Base-by-base conservation (phyloP, 345 rosid species). In the Gossypium ekmanianum region DNA sequence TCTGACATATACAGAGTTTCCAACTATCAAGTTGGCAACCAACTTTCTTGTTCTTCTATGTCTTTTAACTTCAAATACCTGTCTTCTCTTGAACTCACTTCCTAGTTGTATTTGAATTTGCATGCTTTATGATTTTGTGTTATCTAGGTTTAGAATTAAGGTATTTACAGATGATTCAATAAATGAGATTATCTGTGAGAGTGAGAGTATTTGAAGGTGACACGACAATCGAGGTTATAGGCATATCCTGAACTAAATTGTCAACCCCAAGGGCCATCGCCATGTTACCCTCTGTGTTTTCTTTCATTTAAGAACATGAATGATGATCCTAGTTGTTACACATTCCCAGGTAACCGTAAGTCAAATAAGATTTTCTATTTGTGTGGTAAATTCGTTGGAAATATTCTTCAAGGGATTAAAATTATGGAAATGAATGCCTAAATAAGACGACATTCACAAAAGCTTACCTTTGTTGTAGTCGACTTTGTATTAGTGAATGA, bases 1-100 rank as follows among this genome's bases (percentile, higher is more conserved):
- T 59, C 74, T 74, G 76, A 71, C 77, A 64, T 14, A 2, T 52
- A n/a, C 22, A 24, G 50, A 43, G 44, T 44, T 17, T 24, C 65
- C 48, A 54, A 8, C 55, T 20, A 34, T 58, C 39, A 61, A 48
- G 22, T 61, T 39, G 70, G 64, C 71, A 70, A 70, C 65, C 43
- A 59, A 76, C 62, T 68, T 68, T 68, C 72, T 68, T 68, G 11
- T 14, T 47, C 39, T 5, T 13, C 71, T 45, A 3, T 22, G 11
- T 66, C n/a, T 47, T 22, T 27, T 22, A 57, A 12, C 54, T 13
- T 61, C 43, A 27, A 27, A 13, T 29, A 43, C 67, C 17, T 27
- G 12, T 34, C 6, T 26, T 59, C 64, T 61, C 11, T 6, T 26
- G 29, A n/a, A 14, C 55, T 27, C 65, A 14, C 45, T 61, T 61